Conservation (phyloP, 108 stramenopile genomes). For the Parmales sp. region DNA sequence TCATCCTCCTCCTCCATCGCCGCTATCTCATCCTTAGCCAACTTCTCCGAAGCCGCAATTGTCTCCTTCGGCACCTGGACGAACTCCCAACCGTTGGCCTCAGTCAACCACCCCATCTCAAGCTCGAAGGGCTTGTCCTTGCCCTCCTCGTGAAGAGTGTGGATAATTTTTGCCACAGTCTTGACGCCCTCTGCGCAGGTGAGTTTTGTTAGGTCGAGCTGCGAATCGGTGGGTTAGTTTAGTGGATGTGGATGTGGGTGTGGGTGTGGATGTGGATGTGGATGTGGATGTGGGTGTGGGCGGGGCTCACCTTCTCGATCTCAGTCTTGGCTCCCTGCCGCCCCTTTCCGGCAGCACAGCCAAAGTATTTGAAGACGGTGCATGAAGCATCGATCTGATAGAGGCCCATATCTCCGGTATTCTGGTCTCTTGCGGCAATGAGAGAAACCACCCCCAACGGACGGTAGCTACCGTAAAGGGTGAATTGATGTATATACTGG, state of each 20-base stretch:
- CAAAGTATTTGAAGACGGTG: constrained; percentile 75
- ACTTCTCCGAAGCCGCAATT: constrained; percentile 54
- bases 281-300: no score
- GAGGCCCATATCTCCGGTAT: constrained; percentile 60
- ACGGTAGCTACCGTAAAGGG: constrained; percentile 84
- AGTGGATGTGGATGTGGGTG: no score
- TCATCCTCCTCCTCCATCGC: constrained; percentile 71
- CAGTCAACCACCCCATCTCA: constrained; percentile 90
- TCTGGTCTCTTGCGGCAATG: constrained; percentile 81
- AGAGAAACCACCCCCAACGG: constrained; percentile 87
- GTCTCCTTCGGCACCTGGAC: constrained; percentile 71
- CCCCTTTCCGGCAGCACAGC: constrained; percentile 91
- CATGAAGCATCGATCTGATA: constrained; percentile 93
- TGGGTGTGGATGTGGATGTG: no score
- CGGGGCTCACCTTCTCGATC: constrained; percentile 88
- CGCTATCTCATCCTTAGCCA: constrained; percentile 82
- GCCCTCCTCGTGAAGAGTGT: constrained; percentile 72
- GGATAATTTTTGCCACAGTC: constrained; percentile 84
- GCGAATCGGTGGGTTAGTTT: constrained; percentile 35
- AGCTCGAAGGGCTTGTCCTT: constrained; percentile 98
- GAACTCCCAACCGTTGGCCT: constrained; percentile 75
- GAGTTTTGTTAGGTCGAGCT: constrained; percentile 24
- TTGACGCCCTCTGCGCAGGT: constrained; percentile 80
- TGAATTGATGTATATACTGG: constrained; percentile 94
- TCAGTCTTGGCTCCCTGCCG: constrained; percentile 96